phyloP scores from a whole-genome alignment of 2,329 filamentous ascomycete species.

The Colletotrichum sp. region DNA sequence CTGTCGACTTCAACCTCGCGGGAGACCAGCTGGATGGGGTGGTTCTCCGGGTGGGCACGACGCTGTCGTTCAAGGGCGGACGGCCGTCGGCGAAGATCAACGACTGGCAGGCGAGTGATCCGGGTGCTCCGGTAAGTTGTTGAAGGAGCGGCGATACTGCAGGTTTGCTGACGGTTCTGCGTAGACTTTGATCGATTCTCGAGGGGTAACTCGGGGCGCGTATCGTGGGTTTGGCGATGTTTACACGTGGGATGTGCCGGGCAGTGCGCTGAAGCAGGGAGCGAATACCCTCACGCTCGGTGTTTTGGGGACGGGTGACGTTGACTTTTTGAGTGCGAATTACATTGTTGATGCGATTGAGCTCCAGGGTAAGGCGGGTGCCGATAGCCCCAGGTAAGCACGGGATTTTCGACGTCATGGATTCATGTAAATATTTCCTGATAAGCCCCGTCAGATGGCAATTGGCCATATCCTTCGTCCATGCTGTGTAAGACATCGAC shows the following conservation, averaged over 20 bases:
- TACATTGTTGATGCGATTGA: constrained; percentile 19
- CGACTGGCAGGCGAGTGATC: constrained; percentile 32
- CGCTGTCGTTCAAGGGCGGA: constrained; percentile 59
- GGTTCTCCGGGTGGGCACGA: constrained; percentile 62
- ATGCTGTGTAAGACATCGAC: not conserved
- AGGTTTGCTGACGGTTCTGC: constrained; percentile 28
- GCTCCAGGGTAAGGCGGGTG: constrained; percentile 1
- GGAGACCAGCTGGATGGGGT: constrained; percentile 46
- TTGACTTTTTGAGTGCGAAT: constrained; percentile 54
- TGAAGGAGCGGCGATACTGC: constrained; percentile 29
- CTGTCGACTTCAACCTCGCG: constrained; percentile 54
- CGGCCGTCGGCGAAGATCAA: constrained; percentile 51
- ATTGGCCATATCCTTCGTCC: not conserved
- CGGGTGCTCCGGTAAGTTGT: constrained; percentile 41
- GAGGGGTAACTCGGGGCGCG: constrained; percentile 62
- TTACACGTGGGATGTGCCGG: constrained; percentile 57
- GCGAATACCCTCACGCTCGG: constrained; percentile 59
- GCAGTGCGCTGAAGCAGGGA: constrained; percentile 54
- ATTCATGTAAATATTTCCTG: not conserved
- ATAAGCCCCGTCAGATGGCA: not conserved
- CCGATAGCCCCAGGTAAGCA: not conserved
- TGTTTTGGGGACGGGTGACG: constrained; percentile 55
- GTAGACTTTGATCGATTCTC: constrained; percentile 51
- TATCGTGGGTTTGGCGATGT: constrained; percentile 63
- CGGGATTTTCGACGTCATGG: rapidly evolving